phyloP scores from a whole-genome alignment of 2,329 filamentous ascomycete genomes.

The Monosporascus sp. region DNA sequence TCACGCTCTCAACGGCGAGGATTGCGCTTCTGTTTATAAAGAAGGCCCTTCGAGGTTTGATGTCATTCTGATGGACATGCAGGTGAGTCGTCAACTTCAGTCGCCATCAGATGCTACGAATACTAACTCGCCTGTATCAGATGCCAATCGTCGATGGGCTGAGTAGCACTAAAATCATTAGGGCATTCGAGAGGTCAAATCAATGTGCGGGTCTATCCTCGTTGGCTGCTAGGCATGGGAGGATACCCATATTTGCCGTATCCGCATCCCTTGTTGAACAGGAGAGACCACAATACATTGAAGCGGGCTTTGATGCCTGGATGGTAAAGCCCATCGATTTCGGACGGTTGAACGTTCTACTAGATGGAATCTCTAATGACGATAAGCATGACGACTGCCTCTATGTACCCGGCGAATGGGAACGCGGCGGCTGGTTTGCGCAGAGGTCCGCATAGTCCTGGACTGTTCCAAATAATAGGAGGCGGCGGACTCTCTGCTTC shows the following conservation, averaged over 20 bases:
- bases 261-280: constrained; percentile 75
- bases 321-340: constrained; percentile 87
- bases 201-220: constrained; percentile 47
- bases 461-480: background rate
- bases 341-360: constrained; percentile 61
- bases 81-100: constrained; percentile 50
- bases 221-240: constrained; percentile 54
- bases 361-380: constrained; percentile 63
- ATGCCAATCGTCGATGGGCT: constrained; percentile 91
- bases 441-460: constrained; percentile 1
- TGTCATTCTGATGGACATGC: constrained; percentile 87
- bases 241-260: constrained; percentile 79
- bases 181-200: constrained; percentile 59
- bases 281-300: constrained; percentile 62
- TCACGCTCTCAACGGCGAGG: constrained; percentile 76
- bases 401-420: constrained; percentile 71
- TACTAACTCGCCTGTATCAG: constrained; percentile 36
- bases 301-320: constrained; percentile 84
- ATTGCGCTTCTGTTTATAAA: constrained; percentile 68
- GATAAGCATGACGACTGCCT: constrained; percentile 54
- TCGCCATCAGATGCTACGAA: background rate
- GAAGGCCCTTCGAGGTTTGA: constrained; percentile 63
- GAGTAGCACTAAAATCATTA: constrained; percentile 76
- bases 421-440: constrained; percentile 80
- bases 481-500: constrained; percentile 1